Evolutionary conservation across 257 asterid genomes (phyloP), one percentile per base, ranked within the genome.

Genomic region (Nicotiana sylvestris): DNA sequence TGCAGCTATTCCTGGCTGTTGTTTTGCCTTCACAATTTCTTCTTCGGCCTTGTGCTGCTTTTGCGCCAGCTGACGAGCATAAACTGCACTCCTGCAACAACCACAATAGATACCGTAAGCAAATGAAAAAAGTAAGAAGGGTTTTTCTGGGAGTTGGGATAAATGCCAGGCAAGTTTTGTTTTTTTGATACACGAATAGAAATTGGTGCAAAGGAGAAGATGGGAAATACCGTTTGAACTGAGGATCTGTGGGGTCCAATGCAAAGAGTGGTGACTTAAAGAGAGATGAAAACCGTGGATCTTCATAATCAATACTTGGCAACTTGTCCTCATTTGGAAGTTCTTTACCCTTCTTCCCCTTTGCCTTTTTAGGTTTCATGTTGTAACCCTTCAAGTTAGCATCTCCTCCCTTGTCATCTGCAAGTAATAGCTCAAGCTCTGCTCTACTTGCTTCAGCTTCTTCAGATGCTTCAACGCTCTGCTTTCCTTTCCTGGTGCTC

Each of bases 201-300:
- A 76, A 21, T 46, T 62, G 43, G 21, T n/a, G 39, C 4, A 62
- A 79, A 32, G 30, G 46, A 35, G 66, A 77, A n/a, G 37, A 2
- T 4, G 17, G 61, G 37, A 69, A 29, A 77, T 88, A 96, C 99
- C 99, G 92, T 91, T 96, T 94, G 88, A 90, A 96, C 65, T 94
- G 96, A 79, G 98, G 99, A 85, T 96, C 99, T 6, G 99, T 94
- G 53, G 99, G 98, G 89, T 96, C 99, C 91, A 91, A 82, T 61
- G 98, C 97, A 81, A 86, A 96, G 83, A 67, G 88, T 2, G 97
- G 90, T 13, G 92, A 90, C 65, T 87, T 91, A 83, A 89, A 89
- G 39, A 92, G 58, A 56, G 90, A 82, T 15, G 95, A 88, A 86
- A 96, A 96, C 77, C 98, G 97, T 18, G 94, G 92, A 91, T 96